phyloP scores from a whole-genome alignment of 257 asterid species.

The Gentiana straminea region DNA sequence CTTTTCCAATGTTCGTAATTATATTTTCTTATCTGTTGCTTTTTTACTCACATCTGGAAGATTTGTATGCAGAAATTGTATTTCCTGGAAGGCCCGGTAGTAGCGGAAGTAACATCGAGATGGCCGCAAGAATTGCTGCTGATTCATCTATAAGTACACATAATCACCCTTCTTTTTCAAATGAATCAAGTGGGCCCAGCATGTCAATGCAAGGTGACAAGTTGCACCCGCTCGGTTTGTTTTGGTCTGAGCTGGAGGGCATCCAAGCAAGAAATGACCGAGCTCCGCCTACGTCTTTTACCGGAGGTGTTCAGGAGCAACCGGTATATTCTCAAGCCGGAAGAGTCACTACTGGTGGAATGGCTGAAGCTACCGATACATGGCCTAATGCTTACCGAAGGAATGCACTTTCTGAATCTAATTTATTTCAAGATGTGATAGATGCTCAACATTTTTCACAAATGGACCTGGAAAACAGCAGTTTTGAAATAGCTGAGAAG shows the following conservation, averaged over 20 bases:
- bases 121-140: slow-evolving; percentile 26
- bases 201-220: slow-evolving; percentile 32
- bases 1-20: slow-evolving; percentile 8
- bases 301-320: slow-evolving; percentile 33
- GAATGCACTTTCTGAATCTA: slow-evolving; percentile 39
- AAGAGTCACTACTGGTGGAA: slow-evolving; percentile 33
- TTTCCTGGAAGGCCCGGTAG: slow-evolving; percentile 86
- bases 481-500: slow-evolving; percentile 53
- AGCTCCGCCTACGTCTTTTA: slow-evolving; percentile 21
- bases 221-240: slow-evolving; percentile 65
- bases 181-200: slow-evolving; percentile 31
- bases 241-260: slow-evolving; percentile 93
- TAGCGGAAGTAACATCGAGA: slow-evolving; percentile 45
- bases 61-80: slow-evolving; percentile 44
- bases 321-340: slow-evolving; percentile 35
- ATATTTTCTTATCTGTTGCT: not conserved
- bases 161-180: slow-evolving; percentile 24
- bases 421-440: slow-evolving; percentile 41
- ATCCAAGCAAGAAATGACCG: slow-evolving; percentile 47
- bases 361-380: slow-evolving; percentile 39
- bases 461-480: slow-evolving; percentile 45
- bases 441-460: slow-evolving; percentile 39
- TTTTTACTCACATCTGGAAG: no score
- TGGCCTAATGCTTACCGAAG: slow-evolving; percentile 53
- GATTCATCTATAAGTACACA: slow-evolving; percentile 33